phyloP scores from a whole-genome alignment of 352 stramenopile genomes.

The Pythium dissotocum region DNA sequence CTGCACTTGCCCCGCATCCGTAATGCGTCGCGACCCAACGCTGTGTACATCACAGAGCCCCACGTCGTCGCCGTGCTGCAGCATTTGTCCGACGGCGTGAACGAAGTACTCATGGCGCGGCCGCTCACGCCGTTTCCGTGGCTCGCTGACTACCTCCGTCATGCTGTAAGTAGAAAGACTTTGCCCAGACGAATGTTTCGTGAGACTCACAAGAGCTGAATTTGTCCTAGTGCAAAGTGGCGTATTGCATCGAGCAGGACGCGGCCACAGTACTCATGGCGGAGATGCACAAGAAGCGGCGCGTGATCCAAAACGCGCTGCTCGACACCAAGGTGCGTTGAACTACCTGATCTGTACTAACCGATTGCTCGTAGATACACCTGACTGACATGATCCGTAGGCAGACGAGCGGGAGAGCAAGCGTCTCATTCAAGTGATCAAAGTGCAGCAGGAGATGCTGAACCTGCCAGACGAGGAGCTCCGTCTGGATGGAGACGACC shows the following conservation, averaged over 20 bases:
- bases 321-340: constrained; percentile 39
- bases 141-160: constrained; percentile 63
- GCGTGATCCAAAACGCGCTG: constrained; percentile 57
- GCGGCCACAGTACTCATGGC: constrained; percentile 43
- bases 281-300: constrained; percentile 74
- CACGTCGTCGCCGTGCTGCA: constrained; percentile 43
- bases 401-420: constrained; percentile 50
- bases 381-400: constrained; percentile 10
- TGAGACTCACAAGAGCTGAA: no score
- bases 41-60: constrained; percentile 33
- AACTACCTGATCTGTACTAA: no score
- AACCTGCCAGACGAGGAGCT: constrained; percentile 41
- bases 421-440: constrained; percentile 43
- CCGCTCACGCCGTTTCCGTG: constrained; percentile 50
- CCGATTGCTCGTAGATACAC: no score
- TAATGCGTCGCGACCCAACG: constrained; percentile 39
- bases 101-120: constrained; percentile 45
- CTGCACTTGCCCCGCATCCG: constrained; percentile 23
- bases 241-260: constrained; percentile 46
- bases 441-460: constrained; percentile 37
- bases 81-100: constrained; percentile 51
- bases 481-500: constrained; percentile 34
- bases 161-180: constrained; percentile 31
- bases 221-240: constrained; percentile 58
- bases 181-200: neutral